phyloP scores from a whole-genome alignment of 2,329 filamentous ascomycete species.

The Exophiala xenobiotica region DNA sequence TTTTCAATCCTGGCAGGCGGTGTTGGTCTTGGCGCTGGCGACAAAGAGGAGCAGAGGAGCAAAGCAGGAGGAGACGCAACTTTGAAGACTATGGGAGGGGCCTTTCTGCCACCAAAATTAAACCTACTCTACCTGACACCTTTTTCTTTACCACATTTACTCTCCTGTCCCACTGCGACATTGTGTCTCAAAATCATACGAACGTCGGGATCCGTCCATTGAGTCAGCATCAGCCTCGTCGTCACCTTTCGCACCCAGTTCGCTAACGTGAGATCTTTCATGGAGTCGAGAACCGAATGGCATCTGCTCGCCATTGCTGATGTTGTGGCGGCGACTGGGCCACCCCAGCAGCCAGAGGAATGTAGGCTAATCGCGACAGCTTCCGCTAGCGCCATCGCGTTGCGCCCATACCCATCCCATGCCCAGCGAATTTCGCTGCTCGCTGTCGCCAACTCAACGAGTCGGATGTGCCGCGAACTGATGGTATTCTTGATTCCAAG shows the following conservation, averaged over 20 bases:
- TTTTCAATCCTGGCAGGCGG: slow-evolving; percentile 28
- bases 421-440: not conserved
- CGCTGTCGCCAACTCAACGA: slow-evolving; percentile 11
- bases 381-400: slow-evolving; percentile 8
- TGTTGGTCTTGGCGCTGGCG: slow-evolving; percentile 9
- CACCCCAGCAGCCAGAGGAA: slow-evolving; percentile 12
- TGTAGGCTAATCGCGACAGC: slow-evolving; percentile 15
- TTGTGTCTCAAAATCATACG: not conserved
- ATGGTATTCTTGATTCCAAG: slow-evolving; percentile 2
- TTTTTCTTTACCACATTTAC: not conserved
- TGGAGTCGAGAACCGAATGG: not conserved
- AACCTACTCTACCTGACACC: no score
- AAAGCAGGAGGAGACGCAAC: not conserved
- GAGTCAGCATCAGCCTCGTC: not conserved
- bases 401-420: not conserved
- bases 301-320: slow-evolving; percentile 3
- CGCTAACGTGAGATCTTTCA: slow-evolving; percentile 12
- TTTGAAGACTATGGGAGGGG: not conserved
- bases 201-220: not conserved
- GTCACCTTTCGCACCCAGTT: not conserved
- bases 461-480: slow-evolving; percentile 6
- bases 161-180: not conserved
- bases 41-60: not conserved
- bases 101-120: not conserved
- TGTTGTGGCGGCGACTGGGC: slow-evolving; percentile 8